phyloP scores from a whole-genome alignment of 2,329 filamentous ascomycete species.

The Sporothrix protearum region DNA sequence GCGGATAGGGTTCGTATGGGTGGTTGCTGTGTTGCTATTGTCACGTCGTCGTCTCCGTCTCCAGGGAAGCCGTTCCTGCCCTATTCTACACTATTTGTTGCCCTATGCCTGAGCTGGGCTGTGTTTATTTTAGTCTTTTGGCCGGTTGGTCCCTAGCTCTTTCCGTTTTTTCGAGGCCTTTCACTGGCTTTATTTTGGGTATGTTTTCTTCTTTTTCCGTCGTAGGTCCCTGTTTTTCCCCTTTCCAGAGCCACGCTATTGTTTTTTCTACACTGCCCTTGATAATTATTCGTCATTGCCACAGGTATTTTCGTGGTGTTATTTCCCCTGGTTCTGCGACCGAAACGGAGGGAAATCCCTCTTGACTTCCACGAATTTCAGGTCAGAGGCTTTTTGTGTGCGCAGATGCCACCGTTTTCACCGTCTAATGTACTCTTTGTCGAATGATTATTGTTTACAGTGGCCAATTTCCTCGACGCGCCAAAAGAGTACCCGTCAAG shows the following conservation, averaged over 20 bases:
- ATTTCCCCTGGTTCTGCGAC: too few relatives aligned
- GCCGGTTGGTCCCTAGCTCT: background rate
- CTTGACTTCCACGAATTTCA: too few relatives aligned
- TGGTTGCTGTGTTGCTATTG: background rate
- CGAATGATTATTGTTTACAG: too few relatives aligned
- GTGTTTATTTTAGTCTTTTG: conserved; percentile 19
- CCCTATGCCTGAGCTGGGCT: conserved; percentile 10
- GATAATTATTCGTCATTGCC: too few relatives aligned
- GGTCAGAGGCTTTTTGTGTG: too few relatives aligned
- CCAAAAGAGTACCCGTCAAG: too few relatives aligned
- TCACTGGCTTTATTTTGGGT: background rate
- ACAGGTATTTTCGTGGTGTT: too few relatives aligned
- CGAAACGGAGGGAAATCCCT: too few relatives aligned
- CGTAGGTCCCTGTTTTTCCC: background rate
- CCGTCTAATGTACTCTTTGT: too few relatives aligned
- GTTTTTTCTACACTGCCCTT: too few relatives aligned
- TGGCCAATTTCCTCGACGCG: too few relatives aligned
- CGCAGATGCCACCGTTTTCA: too few relatives aligned
- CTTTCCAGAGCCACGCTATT: background rate
- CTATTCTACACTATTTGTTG: background rate
- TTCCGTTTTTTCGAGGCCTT: background rate
- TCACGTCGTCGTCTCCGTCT: background rate
- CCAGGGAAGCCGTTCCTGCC: background rate
- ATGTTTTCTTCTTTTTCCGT: conserved; percentile 1
- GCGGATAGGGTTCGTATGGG: conserved; percentile 14